phyloP scores from a whole-genome alignment of 331 rosid species.

The Dryas integrifolia region DNA sequence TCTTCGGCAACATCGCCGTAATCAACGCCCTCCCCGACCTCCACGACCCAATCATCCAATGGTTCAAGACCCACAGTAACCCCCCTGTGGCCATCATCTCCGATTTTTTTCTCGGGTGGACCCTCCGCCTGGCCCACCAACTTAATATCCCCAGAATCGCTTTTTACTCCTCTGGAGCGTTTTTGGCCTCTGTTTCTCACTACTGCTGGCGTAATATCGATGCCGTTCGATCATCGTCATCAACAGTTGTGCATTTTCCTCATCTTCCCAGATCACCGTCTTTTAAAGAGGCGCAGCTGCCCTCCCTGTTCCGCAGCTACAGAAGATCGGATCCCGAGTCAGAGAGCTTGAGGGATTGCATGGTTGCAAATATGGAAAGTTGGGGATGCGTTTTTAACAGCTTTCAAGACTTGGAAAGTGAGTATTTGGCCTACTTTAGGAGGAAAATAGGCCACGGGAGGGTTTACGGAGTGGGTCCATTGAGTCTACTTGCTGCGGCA shows the following conservation, averaged over 20 bases:
- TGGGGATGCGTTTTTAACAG: slow-evolving; percentile 49
- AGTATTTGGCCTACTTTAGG: slow-evolving; percentile 29
- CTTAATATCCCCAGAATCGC: slow-evolving; percentile 44
- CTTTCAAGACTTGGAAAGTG: slow-evolving; percentile 41
- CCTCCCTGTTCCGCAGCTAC: slow-evolving; percentile 18
- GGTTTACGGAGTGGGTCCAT: slow-evolving; percentile 50
- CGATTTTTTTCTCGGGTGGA: slow-evolving; percentile 79
- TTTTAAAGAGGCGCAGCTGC: slow-evolving; percentile 51
- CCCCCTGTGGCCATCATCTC: slow-evolving; percentile 58
- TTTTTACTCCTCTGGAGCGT: slow-evolving; percentile 30
- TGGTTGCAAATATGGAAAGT: slow-evolving; percentile 23
- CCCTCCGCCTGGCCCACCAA: slow-evolving; percentile 39
- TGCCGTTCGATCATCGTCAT: neutral
- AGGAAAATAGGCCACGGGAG: slow-evolving; percentile 15
- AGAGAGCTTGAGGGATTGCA: slow-evolving; percentile 33
- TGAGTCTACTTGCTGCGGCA: slow-evolving; percentile 6
- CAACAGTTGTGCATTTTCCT: slow-evolving; percentile 15
- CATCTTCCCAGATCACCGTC: slow-evolving; percentile 44
- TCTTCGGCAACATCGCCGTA: slow-evolving; percentile 34
- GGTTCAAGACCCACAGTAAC: slow-evolving; percentile 45
- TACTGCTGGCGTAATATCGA: slow-evolving; percentile 17
- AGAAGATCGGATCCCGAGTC: slow-evolving; percentile 43
- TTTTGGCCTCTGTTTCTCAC: slow-evolving; percentile 5
- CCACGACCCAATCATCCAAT: slow-evolving; percentile 35
- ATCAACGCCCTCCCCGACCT: slow-evolving; percentile 50